Base-by-base conservation (phyloP, 2,329 filamentous ascomycete species). In the Beauveria medogensis region DNA sequence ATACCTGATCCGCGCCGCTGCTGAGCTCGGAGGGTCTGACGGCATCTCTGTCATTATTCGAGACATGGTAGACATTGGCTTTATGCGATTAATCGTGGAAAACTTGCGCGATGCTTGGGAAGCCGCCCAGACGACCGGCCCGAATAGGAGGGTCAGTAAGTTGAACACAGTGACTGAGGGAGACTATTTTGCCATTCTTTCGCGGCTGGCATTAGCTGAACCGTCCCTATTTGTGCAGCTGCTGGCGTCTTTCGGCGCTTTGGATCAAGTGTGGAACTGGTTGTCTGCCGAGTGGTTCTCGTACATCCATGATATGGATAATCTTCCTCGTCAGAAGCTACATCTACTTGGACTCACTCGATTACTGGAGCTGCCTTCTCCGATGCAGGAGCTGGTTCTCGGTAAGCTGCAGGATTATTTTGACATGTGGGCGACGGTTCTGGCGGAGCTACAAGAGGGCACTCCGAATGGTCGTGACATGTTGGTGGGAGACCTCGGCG, bases 181-280 rank as follows among this genome's bases (percentile, higher is more conserved):
- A 0, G 90, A 96, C 70, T 96, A 96, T 71, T 89, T 96, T 69
- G 83, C 85, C 5, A 85, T 97, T 2, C 80, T 99, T 2, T 87
- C 91, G 2, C 88, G 92, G 1, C 81, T 97, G 18, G 84, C 87
- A 0, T 76, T 96, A 2, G 86, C 87, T 1, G 88, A 89, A 43
- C 90, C 92, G 1, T 74, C 74, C 2, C 77, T 89, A 2, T 88
- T 96, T 65, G 76, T 87, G 5, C 78, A 82, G 20, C 76, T 85
- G 72, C 72, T 88, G 20, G 72, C 73, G 20, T 74, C 76, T 3
- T 74, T 80, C 62, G 77, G 77, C 1, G 68, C 72, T 8, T 65
- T 83, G 4, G 77, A 81, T 3, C 74, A 78, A 48, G 77, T 82
- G 8, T 87, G 84, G 84, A 67, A 69, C 7, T 88, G 85, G 85